phyloP scores from a whole-genome alignment of 2,329 filamentous ascomycete genomes.

The Botrytis hyacinthi region DNA sequence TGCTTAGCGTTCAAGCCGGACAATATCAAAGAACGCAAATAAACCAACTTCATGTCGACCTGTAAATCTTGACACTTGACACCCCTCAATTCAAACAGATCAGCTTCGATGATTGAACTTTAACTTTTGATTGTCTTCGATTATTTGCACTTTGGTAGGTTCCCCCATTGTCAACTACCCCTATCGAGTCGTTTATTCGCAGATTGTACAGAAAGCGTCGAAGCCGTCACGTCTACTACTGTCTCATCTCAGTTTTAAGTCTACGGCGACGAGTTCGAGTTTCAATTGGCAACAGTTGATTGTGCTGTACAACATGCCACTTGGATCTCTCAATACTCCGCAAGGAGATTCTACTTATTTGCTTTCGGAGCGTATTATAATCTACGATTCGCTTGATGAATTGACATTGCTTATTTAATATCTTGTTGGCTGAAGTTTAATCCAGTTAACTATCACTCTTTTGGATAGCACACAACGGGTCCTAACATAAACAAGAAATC shows the following conservation, averaged over 20 bases:
- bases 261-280: conserved; percentile 1
- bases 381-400: neutral
- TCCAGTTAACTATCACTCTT: neutral
- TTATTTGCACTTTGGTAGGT: conserved; percentile 11
- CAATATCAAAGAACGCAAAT: conserved; percentile 17
- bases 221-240: neutral
- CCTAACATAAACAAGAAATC: conserved; percentile 17
- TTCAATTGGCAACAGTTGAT: conserved; percentile 15
- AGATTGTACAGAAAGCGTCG: neutral
- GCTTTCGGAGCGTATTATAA: neutral
- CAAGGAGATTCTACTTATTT: neutral
- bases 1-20: conserved; percentile 10
- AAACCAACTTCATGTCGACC: neutral
- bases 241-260: conserved; percentile 8
- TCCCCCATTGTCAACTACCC: neutral
- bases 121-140: neutral
- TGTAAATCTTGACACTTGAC: neutral
- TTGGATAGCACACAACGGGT: neutral
- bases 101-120: conserved; percentile 31
- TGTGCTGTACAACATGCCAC: conserved; percentile 6
- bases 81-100: conserved; percentile 2
- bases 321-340: neutral
- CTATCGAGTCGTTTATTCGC: conserved; percentile 13
- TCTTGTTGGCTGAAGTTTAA: neutral
- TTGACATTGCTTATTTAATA: neutral